Conservation (phyloP, 139 green algal species). For the Marvania coccoides region DNA sequence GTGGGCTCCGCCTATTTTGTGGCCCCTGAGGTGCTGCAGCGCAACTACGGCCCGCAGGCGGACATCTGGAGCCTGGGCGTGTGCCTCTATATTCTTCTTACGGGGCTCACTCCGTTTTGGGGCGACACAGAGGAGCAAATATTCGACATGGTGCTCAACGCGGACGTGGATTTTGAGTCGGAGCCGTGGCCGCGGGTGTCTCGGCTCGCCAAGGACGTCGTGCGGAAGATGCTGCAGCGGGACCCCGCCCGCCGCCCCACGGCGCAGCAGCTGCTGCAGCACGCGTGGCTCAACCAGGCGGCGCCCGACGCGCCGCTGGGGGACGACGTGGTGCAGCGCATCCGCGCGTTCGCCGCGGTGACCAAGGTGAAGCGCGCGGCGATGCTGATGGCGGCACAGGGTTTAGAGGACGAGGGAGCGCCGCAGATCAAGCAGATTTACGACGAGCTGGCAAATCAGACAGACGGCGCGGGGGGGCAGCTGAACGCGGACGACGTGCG, state of each 20-base stretch:
- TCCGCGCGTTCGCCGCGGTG: conserved; percentile 57
- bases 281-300: conserved; percentile 33
- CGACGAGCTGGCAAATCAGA: background rate
- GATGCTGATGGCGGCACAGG: conserved; percentile 46
- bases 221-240: conserved; percentile 30
- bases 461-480: background rate
- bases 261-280: conserved; percentile 22
- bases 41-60: conserved; percentile 48
- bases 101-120: conserved; percentile 81
- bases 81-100: conserved; percentile 88
- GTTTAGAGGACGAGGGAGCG: background rate
- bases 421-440: background rate
- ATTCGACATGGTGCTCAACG: conserved; percentile 54
- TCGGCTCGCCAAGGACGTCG: conserved; percentile 26
- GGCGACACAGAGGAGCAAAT: conserved; percentile 66
- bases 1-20: conserved; percentile 61
- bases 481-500: conserved; percentile 7
- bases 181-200: conserved; percentile 34
- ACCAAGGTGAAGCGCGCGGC: conserved; percentile 76
- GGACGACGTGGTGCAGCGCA: conserved; percentile 26
- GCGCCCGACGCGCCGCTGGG: conserved; percentile 35
- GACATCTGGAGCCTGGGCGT: conserved; percentile 86
- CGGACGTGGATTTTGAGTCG: conserved; percentile 32
- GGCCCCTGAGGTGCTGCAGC: conserved; percentile 64
- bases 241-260: conserved; percentile 20